Conservation (phyloP, 1,284 basidiomycete species). For the Pisolithus thermaeus region DNA sequence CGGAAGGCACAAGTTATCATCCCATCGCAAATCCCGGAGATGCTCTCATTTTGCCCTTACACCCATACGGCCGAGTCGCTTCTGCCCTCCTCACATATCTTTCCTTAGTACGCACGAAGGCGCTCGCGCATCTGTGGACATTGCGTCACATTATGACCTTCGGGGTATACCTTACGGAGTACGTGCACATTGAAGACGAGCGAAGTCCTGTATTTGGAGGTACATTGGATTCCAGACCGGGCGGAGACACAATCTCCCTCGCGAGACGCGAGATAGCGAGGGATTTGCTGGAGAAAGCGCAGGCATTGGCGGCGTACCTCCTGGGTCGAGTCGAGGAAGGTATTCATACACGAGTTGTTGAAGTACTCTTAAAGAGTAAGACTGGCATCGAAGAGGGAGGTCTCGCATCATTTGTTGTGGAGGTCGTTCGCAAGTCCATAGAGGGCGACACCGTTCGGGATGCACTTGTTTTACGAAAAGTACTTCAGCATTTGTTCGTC, state of each 20-base stretch:
- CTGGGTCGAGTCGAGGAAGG: constrained; percentile 42
- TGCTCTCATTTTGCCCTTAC: constrained; percentile 32
- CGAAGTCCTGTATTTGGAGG: constrained; percentile 42
- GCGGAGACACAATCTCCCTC: not conserved
- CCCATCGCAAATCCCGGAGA: not conserved
- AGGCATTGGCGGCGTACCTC: constrained; percentile 65
- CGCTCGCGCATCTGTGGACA: constrained; percentile 57
- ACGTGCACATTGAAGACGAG: constrained; percentile 43
- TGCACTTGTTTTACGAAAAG: constrained; percentile 50
- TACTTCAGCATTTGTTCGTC: constrained; percentile 57
- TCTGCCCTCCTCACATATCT: constrained; percentile 58
- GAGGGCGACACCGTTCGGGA: constrained; percentile 46
- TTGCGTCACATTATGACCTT: constrained; percentile 61
- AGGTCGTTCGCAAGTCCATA: constrained; percentile 33
- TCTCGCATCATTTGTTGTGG: constrained; percentile 38
- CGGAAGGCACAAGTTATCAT: constrained; percentile 1
- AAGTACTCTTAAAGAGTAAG: constrained; percentile 23
- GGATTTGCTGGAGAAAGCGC: constrained; percentile 45
- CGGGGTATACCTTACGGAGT: constrained; percentile 53
- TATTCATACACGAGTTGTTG: constrained; percentile 17
- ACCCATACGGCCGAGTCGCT: constrained; percentile 62
- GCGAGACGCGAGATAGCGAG: constrained; percentile 12
- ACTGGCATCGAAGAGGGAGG: constrained; percentile 21
- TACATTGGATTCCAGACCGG: constrained; percentile 28
- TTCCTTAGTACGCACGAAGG: constrained; percentile 51